A percentile compares a stretch with the other conserved stretches of the same genome.
Conservation (phyloP, 2,329 filamentous ascomycete species). For the Aspergillus eucalypticola region DNA sequence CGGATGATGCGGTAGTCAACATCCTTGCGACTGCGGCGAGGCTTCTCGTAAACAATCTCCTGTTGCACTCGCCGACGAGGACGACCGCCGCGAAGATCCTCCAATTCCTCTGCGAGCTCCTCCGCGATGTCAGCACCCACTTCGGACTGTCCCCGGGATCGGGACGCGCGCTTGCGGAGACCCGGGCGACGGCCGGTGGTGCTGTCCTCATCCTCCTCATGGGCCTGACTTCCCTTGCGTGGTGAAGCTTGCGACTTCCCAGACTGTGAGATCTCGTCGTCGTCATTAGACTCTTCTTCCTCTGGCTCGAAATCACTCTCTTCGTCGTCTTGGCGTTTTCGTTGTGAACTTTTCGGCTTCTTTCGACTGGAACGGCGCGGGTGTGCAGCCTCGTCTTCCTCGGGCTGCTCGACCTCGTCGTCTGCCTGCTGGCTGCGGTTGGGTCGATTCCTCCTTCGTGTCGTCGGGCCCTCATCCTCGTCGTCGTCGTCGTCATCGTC, state of each 20-base stretch:
- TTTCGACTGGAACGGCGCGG: slow-evolving; percentile 44
- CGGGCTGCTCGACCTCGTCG: slow-evolving; percentile 27
- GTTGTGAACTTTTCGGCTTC: slow-evolving; percentile 45
- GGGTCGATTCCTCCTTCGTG: slow-evolving; percentile 44
- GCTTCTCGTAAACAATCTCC: slow-evolving; percentile 43
- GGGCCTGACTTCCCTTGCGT: slow-evolving; percentile 41
- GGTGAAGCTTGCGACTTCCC: slow-evolving; percentile 49
- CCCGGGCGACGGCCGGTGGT: slow-evolving; percentile 53
- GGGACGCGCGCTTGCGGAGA: slow-evolving; percentile 52
- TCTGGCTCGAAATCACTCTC: slow-evolving; percentile 65
- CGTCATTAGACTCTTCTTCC: slow-evolving; percentile 55
- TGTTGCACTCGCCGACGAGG: slow-evolving; percentile 39
- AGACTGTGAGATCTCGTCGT: slow-evolving; percentile 55
- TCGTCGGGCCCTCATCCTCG: slow-evolving; percentile 57
- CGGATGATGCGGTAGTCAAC: slow-evolving; percentile 87
- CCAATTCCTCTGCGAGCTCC: slow-evolving; percentile 61
- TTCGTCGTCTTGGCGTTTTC: slow-evolving; percentile 53
- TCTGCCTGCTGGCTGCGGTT: slow-evolving; percentile 27
- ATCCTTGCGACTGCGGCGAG: slow-evolving; percentile 61
- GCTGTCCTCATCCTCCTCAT: slow-evolving; percentile 50
- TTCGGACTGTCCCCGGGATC: slow-evolving; percentile 46
- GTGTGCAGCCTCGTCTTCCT: slow-evolving; percentile 33
- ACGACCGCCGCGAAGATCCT: slow-evolving; percentile 53
- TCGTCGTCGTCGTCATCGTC: slow-evolving; percentile 50
- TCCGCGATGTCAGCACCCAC: slow-evolving; percentile 54